Conservation (phyloP, 805 yeast species). For the Starmera dryadoides region DNA sequence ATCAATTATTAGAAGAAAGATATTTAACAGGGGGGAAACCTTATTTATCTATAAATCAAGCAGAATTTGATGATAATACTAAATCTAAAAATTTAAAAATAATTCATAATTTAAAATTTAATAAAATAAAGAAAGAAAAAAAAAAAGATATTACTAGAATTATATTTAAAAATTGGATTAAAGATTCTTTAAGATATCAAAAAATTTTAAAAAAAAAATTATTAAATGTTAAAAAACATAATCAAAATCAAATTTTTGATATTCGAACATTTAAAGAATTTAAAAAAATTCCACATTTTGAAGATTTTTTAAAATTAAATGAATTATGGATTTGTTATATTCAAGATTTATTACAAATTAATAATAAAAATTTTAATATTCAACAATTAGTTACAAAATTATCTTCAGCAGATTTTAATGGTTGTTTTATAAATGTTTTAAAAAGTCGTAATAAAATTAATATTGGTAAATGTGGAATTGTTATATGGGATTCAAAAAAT, state of each 20-base stretch:
- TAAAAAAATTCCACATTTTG: conserved; percentile 30
- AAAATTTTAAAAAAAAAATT: conserved; percentile 21
- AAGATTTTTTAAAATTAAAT: conserved; percentile 47
- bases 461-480: conserved; percentile 65
- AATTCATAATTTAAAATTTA: too few relatives aligned
- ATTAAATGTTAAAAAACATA: conserved; percentile 4
- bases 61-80: conserved; percentile 25
- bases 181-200: conserved; percentile 1
- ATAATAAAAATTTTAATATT: conserved; percentile 14
- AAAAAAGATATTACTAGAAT: too few relatives aligned
- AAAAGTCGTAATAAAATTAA: conserved; percentile 48
- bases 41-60: conserved; percentile 22
- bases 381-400: conserved; percentile 43
- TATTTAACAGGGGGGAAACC: conserved; percentile 23
- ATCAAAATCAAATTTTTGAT: conserved; percentile 1
- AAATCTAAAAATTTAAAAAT: conserved; percentile 2
- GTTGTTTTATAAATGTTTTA: conserved; percentile 56
- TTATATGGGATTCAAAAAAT: conserved; percentile 78
- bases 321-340: conserved; percentile 72
- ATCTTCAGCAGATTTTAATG: conserved; percentile 75
- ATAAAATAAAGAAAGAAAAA: too few relatives aligned
- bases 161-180: too few relatives aligned
- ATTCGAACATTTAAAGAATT: conserved; percentile 16
- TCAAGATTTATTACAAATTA: conserved; percentile 40
- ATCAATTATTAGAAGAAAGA: conserved; percentile 27